Evolutionary conservation across 2,329 filamentous ascomycete species (phyloP).

Genomic region (Fusarium setosum): DNA sequence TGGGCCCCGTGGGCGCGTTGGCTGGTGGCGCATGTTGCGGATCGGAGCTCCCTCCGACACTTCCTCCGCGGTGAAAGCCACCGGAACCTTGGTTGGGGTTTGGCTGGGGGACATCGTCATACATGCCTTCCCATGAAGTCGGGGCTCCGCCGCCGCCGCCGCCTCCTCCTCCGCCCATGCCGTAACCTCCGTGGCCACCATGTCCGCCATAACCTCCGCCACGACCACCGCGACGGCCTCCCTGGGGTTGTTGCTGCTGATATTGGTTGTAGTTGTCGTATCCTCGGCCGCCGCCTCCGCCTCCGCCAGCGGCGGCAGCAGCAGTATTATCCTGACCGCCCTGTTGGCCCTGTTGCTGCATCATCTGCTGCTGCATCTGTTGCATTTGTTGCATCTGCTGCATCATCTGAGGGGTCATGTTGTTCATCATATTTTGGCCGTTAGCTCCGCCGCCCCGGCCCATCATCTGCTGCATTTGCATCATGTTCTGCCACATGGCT

Average conservation of each 20-base stretch:
- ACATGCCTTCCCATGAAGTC: constrained; percentile 98
- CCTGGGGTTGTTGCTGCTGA: constrained; percentile 60
- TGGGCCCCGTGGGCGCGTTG: constrained; percentile 89
- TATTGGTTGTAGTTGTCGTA: constrained; percentile 50
- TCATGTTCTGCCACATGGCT: constrained; percentile 80
- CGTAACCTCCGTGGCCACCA: constrained; percentile 47
- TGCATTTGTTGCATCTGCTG: constrained; percentile 71
- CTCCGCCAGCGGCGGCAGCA: constrained; percentile 19
- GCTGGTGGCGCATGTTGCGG: constrained; percentile 61
- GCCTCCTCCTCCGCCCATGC: constrained; percentile 48
- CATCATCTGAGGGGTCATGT: constrained; percentile 66
- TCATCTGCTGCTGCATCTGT: constrained; percentile 57
- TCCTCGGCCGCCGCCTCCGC: constrained; percentile 43
- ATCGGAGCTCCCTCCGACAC: constrained; percentile 54
- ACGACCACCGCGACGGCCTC: constrained; percentile 46
- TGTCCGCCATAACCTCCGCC: constrained; percentile 44
- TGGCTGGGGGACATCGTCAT: constrained; percentile 92
- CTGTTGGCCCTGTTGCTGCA: constrained; percentile 52
- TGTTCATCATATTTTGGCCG: constrained; percentile 54
- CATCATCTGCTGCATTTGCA: constrained; percentile 77
- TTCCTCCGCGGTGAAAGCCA: constrained; percentile 56
- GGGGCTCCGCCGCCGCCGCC: constrained; percentile 66
- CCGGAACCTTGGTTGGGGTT: constrained; percentile 61
- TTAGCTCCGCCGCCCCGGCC: constrained; percentile 51
- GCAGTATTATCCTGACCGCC: constrained; percentile 44